Conservation (phyloP, 352 stramenopile species). For the Phytopythium vexans region DNA sequence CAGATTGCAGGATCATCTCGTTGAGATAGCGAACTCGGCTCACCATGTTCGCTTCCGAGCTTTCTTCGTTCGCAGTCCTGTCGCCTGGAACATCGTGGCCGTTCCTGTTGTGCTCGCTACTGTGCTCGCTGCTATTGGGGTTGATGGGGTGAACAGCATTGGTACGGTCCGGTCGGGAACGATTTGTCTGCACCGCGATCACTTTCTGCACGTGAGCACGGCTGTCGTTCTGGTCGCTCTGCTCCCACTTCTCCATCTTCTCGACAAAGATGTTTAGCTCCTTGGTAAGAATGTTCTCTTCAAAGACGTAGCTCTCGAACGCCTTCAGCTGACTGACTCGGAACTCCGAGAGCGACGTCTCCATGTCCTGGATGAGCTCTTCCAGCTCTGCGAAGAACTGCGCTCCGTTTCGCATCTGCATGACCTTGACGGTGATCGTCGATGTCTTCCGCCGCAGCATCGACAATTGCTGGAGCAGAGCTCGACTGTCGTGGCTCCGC, state of each 20-base stretch:
- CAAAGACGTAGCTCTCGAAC: constrained; percentile 42
- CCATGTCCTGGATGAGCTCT: constrained; percentile 46
- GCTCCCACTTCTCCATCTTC: constrained; percentile 43
- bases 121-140: background rate
- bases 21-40: constrained; percentile 48
- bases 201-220: background rate
- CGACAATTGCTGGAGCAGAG: constrained; percentile 34
- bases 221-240: constrained; percentile 6
- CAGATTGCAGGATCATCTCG: constrained; percentile 47
- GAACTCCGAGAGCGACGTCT: constrained; percentile 38
- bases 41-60: constrained; percentile 31
- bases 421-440: constrained; percentile 36
- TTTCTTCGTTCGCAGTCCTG: constrained; percentile 4
- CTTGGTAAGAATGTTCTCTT: constrained; percentile 59
- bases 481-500: constrained; percentile 22
- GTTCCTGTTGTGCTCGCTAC: constrained; percentile 6
- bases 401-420: constrained; percentile 41
- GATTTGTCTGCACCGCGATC: background rate
- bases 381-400: constrained; percentile 50
- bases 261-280: constrained; percentile 39
- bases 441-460: constrained; percentile 23
- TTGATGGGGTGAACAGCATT: background rate
- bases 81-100: background rate
- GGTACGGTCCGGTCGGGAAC: background rate
- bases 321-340: constrained; percentile 24